Conservation (phyloP, 1,139 yeast species). For the Blastobotrys ciferrii region DNA sequence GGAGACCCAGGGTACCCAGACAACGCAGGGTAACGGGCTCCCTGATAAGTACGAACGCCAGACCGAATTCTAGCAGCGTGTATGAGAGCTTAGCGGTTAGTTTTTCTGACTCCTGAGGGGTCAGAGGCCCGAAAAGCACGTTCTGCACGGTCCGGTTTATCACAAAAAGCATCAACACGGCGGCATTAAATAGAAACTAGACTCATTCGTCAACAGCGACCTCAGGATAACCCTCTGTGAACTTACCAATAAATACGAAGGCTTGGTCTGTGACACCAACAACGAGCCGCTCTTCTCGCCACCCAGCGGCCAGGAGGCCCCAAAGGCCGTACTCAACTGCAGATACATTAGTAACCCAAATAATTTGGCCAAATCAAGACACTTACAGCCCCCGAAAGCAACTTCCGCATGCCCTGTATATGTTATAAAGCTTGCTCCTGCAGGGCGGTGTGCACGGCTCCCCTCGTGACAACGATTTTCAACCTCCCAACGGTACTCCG, state of each 20-base stretch:
- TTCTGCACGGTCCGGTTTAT: slow-evolving; percentile 17
- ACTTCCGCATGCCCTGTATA: neutral
- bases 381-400: neutral
- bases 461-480: neutral
- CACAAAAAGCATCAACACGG: slow-evolving; percentile 9
- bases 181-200: slow-evolving; percentile 14
- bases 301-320: neutral
- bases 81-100: slow-evolving; percentile 22
- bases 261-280: neutral
- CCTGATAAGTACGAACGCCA: slow-evolving; percentile 28
- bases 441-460: neutral
- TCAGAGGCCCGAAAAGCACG: slow-evolving; percentile 26
- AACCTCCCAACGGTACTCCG: neutral
- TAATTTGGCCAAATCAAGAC: neutral
- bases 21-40: slow-evolving; percentile 33
- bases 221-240: too few species aligned
- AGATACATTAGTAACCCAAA: neutral
- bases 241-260: neutral
- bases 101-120: slow-evolving; percentile 12
- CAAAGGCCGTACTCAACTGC: slow-evolving; percentile 3
- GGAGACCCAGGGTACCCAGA: slow-evolving; percentile 44
- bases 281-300: slow-evolving; percentile 1
- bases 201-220: too few species aligned
- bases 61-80: slow-evolving; percentile 29
- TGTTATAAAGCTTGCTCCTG: neutral